A percentile compares a stretch with the other conserved stretches of the same genome.
These are phyloP conservation scores for Aspergillus brunneoviolaceus DNA, from an alignment of 2,329 filamentous ascomycete genomes.

Conservation along the genomic window DNA sequence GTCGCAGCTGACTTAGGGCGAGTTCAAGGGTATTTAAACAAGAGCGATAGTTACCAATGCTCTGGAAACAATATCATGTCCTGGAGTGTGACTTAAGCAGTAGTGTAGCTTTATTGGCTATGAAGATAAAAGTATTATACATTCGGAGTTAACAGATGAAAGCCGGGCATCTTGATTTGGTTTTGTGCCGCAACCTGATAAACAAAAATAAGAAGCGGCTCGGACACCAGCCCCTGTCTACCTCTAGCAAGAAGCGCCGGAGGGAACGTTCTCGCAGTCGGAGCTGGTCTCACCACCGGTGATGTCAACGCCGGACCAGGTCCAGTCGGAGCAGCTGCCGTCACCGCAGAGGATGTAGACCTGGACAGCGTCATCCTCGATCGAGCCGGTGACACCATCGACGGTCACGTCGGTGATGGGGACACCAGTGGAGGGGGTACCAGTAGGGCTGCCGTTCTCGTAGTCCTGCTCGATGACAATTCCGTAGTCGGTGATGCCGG, in stretches of 20 bases:
- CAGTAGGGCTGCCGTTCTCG: slow-evolving; percentile 48
- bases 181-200: not conserved
- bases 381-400: slow-evolving; percentile 37
- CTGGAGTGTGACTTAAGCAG: too few species aligned
- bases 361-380: slow-evolving; percentile 35
- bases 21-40: too few species aligned
- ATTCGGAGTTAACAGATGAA: not conserved
- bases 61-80: too few species aligned
- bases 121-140: too few species aligned
- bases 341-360: slow-evolving; percentile 58
- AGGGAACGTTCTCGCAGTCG: slow-evolving; percentile 45
- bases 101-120: too few species aligned
- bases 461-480: slow-evolving; percentile 63
- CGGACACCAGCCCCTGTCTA: not conserved
- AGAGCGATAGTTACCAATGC: too few species aligned
- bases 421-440: slow-evolving; percentile 39
- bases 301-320: slow-evolving; percentile 51
- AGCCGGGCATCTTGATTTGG: not conserved
- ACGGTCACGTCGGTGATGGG: slow-evolving; percentile 44
- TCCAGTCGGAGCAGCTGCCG: slow-evolving; percentile 55
- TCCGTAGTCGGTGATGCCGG: slow-evolving; percentile 44
- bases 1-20: too few species aligned
- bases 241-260: slow-evolving; percentile 34
- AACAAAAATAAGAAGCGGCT: not conserved
- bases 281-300: slow-evolving; percentile 52